Evolutionary conservation across 768 basidiomycete genomes (phyloP), one percentile per base, ranked within the genome.

Genomic region (Termitomyces sp.): DNA sequence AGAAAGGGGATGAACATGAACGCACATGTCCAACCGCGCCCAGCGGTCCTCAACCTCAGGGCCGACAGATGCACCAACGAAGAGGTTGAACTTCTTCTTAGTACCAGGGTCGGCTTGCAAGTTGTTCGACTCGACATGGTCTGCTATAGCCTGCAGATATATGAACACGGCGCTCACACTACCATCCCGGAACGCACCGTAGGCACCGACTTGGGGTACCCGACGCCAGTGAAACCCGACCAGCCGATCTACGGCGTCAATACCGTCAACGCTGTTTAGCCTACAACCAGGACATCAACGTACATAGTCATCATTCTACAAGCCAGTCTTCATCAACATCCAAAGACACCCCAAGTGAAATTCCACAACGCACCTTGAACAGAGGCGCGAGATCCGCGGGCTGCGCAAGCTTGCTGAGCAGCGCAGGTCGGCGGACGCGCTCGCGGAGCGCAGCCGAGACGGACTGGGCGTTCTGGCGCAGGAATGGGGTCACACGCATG

Each of bases 221-320:
- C 79, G 10, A 81, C 79, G 24, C 79, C 79, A 22, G 79, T 81
- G 62, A 80, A 81, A 4, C 79, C 79, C 39, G 77, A 79, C 76
- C 77, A 81, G 34, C 79, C 79, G 59, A 81, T 80, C 79, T 80
- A 65, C 34, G 26, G 18, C 12, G 6, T 46, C 37, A 37, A 52
- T 32, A 5, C 14, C n/a, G 4, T 20, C 8, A 16, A 32, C 51
- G 2, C 24, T 33, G 13, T 16, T 5, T 45, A n/a, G 14, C 24
- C 55, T 26, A 34, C n/a, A n/a, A 30, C 0, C n/a, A 49, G 33
- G 40, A 48, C 3, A 34, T n/a, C 44, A 50, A 68, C 76, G 20
- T 46, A 79, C 79, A 68, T 80, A 81, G 64, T 79, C 79, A 62
- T 75, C 76, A 56, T 81, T 67, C 78, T 79, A 60, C 13, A 56